These are phyloP conservation scores for Heliosperma pusillum DNA, from an alignment of 148 eudicot genomes.

Conservation along the genomic window DNA sequence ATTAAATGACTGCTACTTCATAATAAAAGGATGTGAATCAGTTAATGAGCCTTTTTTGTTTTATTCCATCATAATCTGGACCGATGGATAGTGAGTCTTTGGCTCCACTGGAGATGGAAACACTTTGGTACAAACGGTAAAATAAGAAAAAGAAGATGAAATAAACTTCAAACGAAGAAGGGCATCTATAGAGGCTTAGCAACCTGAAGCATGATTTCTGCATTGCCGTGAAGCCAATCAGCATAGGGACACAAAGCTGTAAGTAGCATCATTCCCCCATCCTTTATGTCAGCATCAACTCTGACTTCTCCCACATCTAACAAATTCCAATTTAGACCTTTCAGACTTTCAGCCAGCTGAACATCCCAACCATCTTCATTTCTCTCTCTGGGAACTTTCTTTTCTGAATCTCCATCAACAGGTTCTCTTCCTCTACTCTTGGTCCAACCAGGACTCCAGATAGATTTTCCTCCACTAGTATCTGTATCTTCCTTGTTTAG, in stretches of 20 bases:
- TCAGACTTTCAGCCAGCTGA: conserved; percentile 87
- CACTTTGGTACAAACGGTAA: not conserved
- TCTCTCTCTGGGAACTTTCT: conserved; percentile 69
- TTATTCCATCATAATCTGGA: not conserved
- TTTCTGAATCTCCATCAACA: conserved; percentile 57
- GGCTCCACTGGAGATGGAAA: not conserved
- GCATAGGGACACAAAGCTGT: conserved; percentile 97
- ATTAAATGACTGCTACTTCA: not conserved
- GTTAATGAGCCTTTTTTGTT: not conserved
- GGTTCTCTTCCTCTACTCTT: conserved; percentile 59
- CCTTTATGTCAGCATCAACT: conserved; percentile 99
- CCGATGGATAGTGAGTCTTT: not conserved
- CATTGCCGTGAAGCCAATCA: conserved; percentile 93
- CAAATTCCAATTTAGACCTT: conserved; percentile 88
- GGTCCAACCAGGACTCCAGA: conserved; percentile 76
- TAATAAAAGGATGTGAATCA: not conserved
- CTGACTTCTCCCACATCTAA: conserved; percentile 97
- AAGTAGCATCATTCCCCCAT: conserved; percentile 97
- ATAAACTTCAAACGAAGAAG: not conserved
- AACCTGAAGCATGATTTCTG: conserved; percentile 97
- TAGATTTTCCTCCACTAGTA: conserved; percentile 54
- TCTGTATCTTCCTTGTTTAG: conserved; percentile 63
- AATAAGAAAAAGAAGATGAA: not conserved
- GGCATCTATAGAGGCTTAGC: conserved; percentile 20
- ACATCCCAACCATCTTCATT: conserved; percentile 89